Evolutionary conservation across 2,329 filamentous ascomycete genomes (phyloP), one percentile per base, ranked within the genome.

Genomic region (Xenoacremonium recifei): DNA sequence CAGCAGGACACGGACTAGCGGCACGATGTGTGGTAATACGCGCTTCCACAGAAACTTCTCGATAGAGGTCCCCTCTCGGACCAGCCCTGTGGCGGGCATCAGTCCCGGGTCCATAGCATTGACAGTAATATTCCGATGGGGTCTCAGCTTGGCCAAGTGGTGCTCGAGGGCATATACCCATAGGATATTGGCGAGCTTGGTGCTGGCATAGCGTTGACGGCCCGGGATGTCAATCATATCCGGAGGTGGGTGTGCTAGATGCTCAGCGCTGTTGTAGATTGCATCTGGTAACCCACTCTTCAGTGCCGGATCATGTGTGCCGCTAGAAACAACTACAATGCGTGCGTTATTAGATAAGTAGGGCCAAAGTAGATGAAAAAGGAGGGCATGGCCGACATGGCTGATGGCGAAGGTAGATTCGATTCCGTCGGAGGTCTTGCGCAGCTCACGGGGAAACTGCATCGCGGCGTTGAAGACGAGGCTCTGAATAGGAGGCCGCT

Each of bases 341-440:
- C 72, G 65, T 3, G 68, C 68, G 5, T 66, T 55, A 0, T 51
- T 36, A 3, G 66, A 65, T 6, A 74, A 56, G 32, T 61, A 37
- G 0, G 70, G 66, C 4, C 57, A 57, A 3, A 79, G 62, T 4
- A 77, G 65, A 40, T 71, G 68, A 51, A 74, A 72, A 1, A 79
- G 65, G 3, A 77, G 56, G 12, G 72, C 68, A 49, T 79, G 72
- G 5, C 74, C 74, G 31, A 77, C 63, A 47, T 77, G 72, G 42
- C 67, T 72, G 47, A 75, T 62, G 4, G 61, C 72, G 48, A 79
- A 79, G 6, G 69, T 72, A 21, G 54, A 49, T 50, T 79, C 75
- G 30, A 76, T 53, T 6, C 69, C 68, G 16, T 76, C 68, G 0
- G 38, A 44, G 0, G 67, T 69, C 35, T 65, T 62, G 1, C 49